Base-by-base conservation (phyloP, 306 rosid genomes). In the Pachyrhizus erosus region DNA sequence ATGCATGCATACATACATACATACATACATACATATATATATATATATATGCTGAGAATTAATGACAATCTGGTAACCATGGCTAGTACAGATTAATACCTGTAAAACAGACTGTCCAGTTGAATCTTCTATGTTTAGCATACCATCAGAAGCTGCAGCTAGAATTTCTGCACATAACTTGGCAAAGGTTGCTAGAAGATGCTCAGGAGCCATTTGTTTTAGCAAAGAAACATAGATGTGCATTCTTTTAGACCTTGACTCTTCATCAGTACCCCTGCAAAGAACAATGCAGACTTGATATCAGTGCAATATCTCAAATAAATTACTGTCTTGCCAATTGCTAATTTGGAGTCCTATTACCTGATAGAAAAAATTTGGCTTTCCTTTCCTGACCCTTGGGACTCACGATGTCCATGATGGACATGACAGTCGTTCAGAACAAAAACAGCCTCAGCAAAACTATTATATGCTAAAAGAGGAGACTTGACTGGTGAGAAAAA, bases 151-250 rank as follows among this genome's bases (percentile, higher is more conserved):
- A 65, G 97, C 98, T 80, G 97, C 92, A 69, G 96, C 96, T 24
- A 95, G 94, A 84, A 95, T 90, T 87, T 93, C 99, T 1, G 96
- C 92, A 64, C 98, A 91, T 85, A 95, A 67, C 92, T 93, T 95
- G 69, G 97, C 98, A 87, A 93, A 93, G 73, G 94, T 91, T 18
- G 97, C 97, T 76, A 95, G 83, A 81, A 93, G 97, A 83, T 95
- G 98, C 88, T 93, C 99, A 1, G 99, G 98, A 80, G 92, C 92
- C 99, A 95, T 93, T 90, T 91, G 97, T 87, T 93, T 93, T 42
- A 95, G 91, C 82, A 95, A 84, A 84, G 96, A 91, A 84, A 90
- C 91, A 87, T 95, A 93, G 52, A 93, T 89, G 58, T 90, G 92
- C 97, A 93, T 93, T 81, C 99, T 91, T 90, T 82, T 91, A 29